Base-by-base conservation (phyloP, 2,329 filamentous ascomycete species). In the Septoria petroselini region DNA sequence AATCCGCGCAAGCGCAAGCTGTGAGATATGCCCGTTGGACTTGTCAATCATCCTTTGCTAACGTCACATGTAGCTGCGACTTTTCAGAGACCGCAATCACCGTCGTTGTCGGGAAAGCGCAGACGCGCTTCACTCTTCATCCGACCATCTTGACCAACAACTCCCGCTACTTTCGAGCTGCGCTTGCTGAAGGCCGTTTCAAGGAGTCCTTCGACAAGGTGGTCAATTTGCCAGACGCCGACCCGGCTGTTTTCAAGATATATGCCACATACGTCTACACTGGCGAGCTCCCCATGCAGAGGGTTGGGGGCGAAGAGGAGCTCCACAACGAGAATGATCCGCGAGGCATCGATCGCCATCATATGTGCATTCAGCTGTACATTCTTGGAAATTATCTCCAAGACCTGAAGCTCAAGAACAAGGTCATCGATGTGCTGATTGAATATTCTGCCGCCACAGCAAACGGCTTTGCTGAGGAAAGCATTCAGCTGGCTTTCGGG, bases 371-470 rank as follows among this genome's bases (percentile, higher is more conserved):
- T 12, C 19, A 46, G 14, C 43, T 56, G 25, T 56, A 52, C 34
- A 14, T 41, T 8, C 38, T 57, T 6, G 51, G 43, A 4, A 45
- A 54, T 9, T 29, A 40, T 12, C 25, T 56, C 0, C 37, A 46
- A 9, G 54, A 56, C 37, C 34, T 25, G 3, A 19, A 15, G 1
- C 48, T 56, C 7, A 40, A 41, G 23, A 56, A 56, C 31, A 25
- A 37, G 9, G 23, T 43, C 3, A 49, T 56, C 21, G 44, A 56
- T 29, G 23, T 30, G 3, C 14, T 56, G 21, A 12, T 48, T 7
- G 17, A 37, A 7, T 9, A 30, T 15, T 35, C 19, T 17, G 8
- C 15, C n/a, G 34, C 34, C 15, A 19, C 17, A n/a, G n/a, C n/a
- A n/a, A n/a, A n/a, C n/a, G n/a, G n/a, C n/a, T n/a, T n/a, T n/a